These are phyloP conservation scores for Gaultheria prostrata DNA, from an alignment of 148 eudicot genomes.

Conservation along the genomic window DNA sequence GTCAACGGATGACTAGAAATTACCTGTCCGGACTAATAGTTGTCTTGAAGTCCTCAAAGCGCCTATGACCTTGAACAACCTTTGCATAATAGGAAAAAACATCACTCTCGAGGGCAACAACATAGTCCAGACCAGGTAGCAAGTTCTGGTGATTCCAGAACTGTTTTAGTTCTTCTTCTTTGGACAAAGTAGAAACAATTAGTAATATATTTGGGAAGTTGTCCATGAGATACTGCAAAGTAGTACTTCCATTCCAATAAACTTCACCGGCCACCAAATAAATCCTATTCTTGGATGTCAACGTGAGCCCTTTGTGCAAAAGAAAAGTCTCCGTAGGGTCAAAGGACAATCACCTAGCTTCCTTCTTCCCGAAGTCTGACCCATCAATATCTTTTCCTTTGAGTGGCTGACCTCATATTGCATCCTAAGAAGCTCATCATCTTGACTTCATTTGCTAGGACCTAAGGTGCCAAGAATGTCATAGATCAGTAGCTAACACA, in stretches of 20 bases:
- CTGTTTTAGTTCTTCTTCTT: constrained; percentile 68
- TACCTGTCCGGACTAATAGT: constrained; percentile 94
- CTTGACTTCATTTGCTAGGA: constrained; percentile 46
- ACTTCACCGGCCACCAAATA: constrained; percentile 97
- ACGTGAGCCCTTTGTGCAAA: constrained; percentile 73
- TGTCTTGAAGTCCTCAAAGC: constrained; percentile 84
- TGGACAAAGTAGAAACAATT: constrained; percentile 72
- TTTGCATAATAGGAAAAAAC: too few relatives aligned
- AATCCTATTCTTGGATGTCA: constrained; percentile 69
- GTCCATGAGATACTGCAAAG: constrained; percentile 56
- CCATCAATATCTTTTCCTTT: constrained; percentile 97
- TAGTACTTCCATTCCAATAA: constrained; percentile 75
- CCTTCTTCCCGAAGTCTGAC: constrained; percentile 65
- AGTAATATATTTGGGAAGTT: constrained; percentile 66
- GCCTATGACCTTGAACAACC: too few relatives aligned
- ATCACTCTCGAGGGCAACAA: constrained; percentile 85
- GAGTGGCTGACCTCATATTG: constrained; percentile 85
- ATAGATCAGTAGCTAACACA: too few relatives aligned
- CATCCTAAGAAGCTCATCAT: constrained; percentile 76
- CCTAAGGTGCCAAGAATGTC: neutral
- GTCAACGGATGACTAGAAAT: neutral
- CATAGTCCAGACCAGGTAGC: constrained; percentile 94
- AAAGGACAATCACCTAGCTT: constrained; percentile 87
- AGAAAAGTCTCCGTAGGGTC: constrained; percentile 87
- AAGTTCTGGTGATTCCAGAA: constrained; percentile 85